Percentiles rank a stretch among this genome's conserved stretches.
phyloP scores from a whole-genome alignment of 495 filamentous ascomycete species.

The Pseudomonodictys pantanalensis region DNA sequence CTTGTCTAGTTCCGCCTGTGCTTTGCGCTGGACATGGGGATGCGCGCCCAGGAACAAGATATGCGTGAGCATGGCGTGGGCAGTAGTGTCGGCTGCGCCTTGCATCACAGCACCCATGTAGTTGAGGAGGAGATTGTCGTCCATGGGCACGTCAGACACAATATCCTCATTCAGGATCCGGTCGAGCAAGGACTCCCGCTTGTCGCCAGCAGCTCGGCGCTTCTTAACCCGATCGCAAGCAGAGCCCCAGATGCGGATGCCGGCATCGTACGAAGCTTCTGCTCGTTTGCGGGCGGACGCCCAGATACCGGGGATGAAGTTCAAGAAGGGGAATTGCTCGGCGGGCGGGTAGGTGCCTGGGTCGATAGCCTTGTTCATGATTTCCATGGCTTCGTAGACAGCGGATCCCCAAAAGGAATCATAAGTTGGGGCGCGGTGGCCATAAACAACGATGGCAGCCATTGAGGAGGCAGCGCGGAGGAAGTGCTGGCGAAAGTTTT shows the following conservation, averaged over 20 bases:
- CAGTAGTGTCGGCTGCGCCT: slow-evolving; percentile 15
- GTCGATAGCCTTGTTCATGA: slow-evolving; percentile 7
- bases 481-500: slow-evolving; percentile 10
- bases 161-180: not conserved
- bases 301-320: slow-evolving; percentile 10
- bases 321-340: slow-evolving; percentile 24
- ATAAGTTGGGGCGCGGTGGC: slow-evolving; percentile 3
- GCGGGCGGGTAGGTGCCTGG: slow-evolving; percentile 11
- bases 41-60: slow-evolving; percentile 14
- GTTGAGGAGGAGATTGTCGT: not conserved
- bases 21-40: slow-evolving; percentile 34
- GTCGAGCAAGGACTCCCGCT: slow-evolving; percentile 12
- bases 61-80: not conserved
- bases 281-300: slow-evolving; percentile 5
- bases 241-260: slow-evolving; percentile 1
- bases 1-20: slow-evolving; percentile 29
- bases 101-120: slow-evolving; percentile 7
- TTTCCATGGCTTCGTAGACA: slow-evolving; percentile 7
- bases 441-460: slow-evolving; percentile 5
- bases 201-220: slow-evolving; percentile 2
- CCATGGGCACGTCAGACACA: not conserved
- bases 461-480: slow-evolving; percentile 7
- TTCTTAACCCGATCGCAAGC: not conserved
- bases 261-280: not conserved
- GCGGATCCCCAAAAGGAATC: slow-evolving; percentile 11